Evolutionary conservation across 2,329 filamentous ascomycete species (phyloP).

Genomic region (Cercospora janseana): DNA sequence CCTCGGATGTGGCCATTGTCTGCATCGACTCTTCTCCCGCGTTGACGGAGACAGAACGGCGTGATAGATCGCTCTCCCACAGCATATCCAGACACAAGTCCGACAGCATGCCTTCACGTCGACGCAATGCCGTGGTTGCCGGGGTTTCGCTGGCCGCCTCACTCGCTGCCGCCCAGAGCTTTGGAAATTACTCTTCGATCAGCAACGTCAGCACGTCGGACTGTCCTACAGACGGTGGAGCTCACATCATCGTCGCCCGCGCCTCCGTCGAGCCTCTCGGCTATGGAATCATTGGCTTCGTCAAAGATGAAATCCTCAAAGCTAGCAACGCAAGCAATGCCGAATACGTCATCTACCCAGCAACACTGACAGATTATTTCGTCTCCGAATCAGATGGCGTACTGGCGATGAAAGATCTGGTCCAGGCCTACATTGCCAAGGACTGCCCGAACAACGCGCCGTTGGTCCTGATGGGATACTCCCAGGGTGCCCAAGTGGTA

Average conservation of each 20-base stretch:
- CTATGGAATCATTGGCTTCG: conserved; percentile 22
- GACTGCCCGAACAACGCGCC: conserved; percentile 20
- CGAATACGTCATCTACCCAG: conserved; percentile 24
- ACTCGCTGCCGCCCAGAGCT: not conserved
- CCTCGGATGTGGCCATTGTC: too few relatives aligned
- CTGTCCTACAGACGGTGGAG: conserved; percentile 19
- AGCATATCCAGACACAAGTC: not conserved
- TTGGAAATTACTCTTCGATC: conserved; percentile 11
- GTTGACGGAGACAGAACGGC: too few relatives aligned
- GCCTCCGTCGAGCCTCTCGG: conserved; percentile 22
- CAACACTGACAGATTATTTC: conserved; percentile 24
- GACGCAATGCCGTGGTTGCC: not conserved
- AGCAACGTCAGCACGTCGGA: conserved; percentile 20
- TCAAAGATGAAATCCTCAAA: conserved; percentile 22
- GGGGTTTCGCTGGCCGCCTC: conserved; percentile 2
- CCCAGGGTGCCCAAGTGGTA: conserved; percentile 28
- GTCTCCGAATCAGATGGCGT: conserved; percentile 24
- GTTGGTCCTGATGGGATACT: conserved; percentile 27
- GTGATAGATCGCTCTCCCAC: too few relatives aligned
- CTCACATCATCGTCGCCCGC: conserved; percentile 27
- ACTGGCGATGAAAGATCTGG: conserved; percentile 15
- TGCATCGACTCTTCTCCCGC: too few relatives aligned
- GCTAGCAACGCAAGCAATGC: conserved; percentile 18
- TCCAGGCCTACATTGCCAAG: conserved; percentile 18
- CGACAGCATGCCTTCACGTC: not conserved